Base-by-base conservation (phyloP, 2,329 filamentous ascomycete genomes). In the Ophioceras dolichostomum region DNA sequence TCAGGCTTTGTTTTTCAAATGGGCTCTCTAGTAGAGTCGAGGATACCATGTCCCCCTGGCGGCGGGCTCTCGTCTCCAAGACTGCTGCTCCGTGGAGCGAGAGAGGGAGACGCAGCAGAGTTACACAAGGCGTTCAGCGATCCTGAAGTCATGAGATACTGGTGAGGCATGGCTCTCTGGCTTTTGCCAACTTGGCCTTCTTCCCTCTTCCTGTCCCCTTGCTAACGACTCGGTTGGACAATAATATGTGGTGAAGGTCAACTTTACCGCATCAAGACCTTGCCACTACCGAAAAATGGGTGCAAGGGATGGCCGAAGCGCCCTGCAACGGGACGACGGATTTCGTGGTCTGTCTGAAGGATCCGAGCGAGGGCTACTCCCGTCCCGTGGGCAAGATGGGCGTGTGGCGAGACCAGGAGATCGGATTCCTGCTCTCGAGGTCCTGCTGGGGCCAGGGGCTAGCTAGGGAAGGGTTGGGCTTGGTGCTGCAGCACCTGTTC, bases 341-440 rank as follows among this genome's bases (percentile, higher is more conserved):
- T 28, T 37, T 37, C 19, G 32, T 37, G 18, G 12, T 37, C 28
- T 37, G 35, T 28, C 35, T 37, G 4, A 17, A 30, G 19, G 10
- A 16, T 4, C 3, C 9, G 17, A 4, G 8, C 28, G 16, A 6
- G 4, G 14, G 4, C 9, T 17, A 14, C 29, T 16, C n/a, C 29
- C 16, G 13, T 9, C 35, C 35, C 12, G 32, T 37, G 13, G 35
- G 35, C 18, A 37, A 37, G 35, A 27, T 27, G 9, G 35, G 35
- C 19, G 35, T 37, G 8, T 37, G 35, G 35, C 35, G 35, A 14
- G 35, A 37, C 28, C 28, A 32, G 6, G 35, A 37, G 35, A 32
- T 37, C 35, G 35, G 35, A 19, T 37, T 37, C 35, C 17, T 37
- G 27, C 28, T 37, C 7, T 17, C 35, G 13, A 12, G 35, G 18